Base-by-base conservation (phyloP, 805 yeast genomes). In the Myxozyma udenii region DNA sequence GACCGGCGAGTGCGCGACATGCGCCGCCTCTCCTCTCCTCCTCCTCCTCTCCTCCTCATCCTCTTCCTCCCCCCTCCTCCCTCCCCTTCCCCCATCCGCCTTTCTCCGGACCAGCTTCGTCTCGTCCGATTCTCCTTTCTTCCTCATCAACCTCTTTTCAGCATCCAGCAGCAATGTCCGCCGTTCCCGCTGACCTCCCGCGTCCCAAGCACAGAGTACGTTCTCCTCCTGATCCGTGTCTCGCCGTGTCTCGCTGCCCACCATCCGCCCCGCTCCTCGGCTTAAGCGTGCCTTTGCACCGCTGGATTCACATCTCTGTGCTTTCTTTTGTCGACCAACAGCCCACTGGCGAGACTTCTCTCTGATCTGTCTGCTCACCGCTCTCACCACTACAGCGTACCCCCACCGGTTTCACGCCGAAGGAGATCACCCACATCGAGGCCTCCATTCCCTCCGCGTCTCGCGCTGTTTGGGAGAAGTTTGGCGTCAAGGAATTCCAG, bases 341-440 rank as follows among this genome's bases (percentile, higher is more conserved):
- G n/a, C n/a, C n/a, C n/a, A n/a, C n/a, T n/a, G n/a, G n/a, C n/a
- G n/a, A n/a, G n/a, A n/a, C n/a, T n/a, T n/a, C n/a, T n/a, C n/a
- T n/a, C n/a, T n/a, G n/a, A n/a, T n/a, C n/a, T n/a, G n/a, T n/a
- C n/a, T n/a, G n/a, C n/a, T n/a, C n/a, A n/a, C 51, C 18, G 19
- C 5, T 23, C 38, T n/a, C 24, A 4, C 7, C 16, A 11, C 35
- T 40, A 41, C 30, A 82, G 65, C 77, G 96, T 64, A 81, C 96
- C 41, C 77, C 87, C 62, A 87, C 96, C 0, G 97, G 97, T 28
- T 86, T 89, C 69, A 82, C 95, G 3, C 95, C 95, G 9, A 85
- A 86, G 61, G 96, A 89, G 68, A 86, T 89, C 62, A 81, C 83
- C 62, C 79, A 87, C 33, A 83, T 86, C 65, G 96, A 89, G 66